These are phyloP conservation scores for Suhomyces kunorum DNA, from an alignment of 1,139 yeast species.

Conservation along the genomic window DNA sequence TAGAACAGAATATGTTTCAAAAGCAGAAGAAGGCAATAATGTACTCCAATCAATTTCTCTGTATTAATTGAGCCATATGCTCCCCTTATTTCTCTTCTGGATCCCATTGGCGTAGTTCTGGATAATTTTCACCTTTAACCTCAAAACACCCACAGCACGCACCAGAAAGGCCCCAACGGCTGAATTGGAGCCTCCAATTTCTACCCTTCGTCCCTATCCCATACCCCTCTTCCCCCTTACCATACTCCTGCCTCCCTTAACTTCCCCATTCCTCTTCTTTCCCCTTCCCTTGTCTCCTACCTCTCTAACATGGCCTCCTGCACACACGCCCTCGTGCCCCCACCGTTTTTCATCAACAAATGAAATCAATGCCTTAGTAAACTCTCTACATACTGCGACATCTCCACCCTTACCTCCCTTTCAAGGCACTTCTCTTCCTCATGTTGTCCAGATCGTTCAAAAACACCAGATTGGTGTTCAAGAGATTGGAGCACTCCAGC, in stretches of 20 bases:
- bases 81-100: too few species aligned
- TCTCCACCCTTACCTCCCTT: not conserved
- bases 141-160: too few species aligned
- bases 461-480: slow-evolving; percentile 24
- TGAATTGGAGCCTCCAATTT: too few species aligned
- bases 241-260: too few species aligned
- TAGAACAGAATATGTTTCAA: not conserved
- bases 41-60: too few species aligned
- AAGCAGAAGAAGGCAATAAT: not conserved
- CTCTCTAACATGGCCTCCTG: slow-evolving; percentile 1
- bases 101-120: too few species aligned
- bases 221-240: too few species aligned
- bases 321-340: slow-evolving; percentile 6
- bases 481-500: slow-evolving; percentile 36
- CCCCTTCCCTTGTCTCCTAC: not conserved
- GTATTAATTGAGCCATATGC: too few species aligned
- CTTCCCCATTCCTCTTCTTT: not conserved
- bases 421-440: not conserved
- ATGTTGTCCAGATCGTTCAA: slow-evolving; percentile 34
- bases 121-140: too few species aligned
- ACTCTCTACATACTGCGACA: not conserved
- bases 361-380: slow-evolving; percentile 13
- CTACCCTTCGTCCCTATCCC: too few species aligned
- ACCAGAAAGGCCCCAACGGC: too few species aligned
- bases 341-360: slow-evolving; percentile 12